Evolutionary conservation across 2,329 filamentous ascomycete genomes (phyloP), one percentile per base, ranked within the genome.

Genomic region (Claviceps sp.): DNA sequence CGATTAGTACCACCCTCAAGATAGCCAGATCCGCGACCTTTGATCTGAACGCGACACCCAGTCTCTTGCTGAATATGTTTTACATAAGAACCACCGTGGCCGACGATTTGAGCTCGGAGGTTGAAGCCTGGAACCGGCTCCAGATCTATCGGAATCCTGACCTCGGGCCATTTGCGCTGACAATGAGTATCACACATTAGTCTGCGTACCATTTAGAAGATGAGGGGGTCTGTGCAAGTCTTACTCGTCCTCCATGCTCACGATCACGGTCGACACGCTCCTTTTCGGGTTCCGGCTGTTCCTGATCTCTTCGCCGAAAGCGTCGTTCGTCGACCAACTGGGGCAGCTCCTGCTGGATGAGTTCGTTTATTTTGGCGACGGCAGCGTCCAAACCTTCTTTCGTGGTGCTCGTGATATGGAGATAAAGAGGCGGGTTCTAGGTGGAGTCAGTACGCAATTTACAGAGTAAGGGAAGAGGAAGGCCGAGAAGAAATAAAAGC

Each of bases 1-100:
- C 75, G 79, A 57, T 87, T 86, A n/a, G 89, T 94, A 37, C 85
- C 81, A 47, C 85, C 82, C 66, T 98, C 93, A 63, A 95, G 83
- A 65, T 95, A 98, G 14, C 93, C 93, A 50, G 90, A 97, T 41
- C 90, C 90, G 57, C 87, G 88, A 18, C 93, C 93, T 67, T 98
- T 98, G 72, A 98, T 98, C 67, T 98, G 93, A 26, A 98, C 93
- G 60, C 91, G 87, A 67, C 93, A 97, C 56, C 87, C 80, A 14
- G 93, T 97, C 69, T 95, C 89, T 64, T 90, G 84, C 69, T 97
- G 93, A 58, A 98, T 97, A 64, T 96, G 91, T 70, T 98, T 98
- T 55, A 98, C 93, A 64, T 97, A 96, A 44, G 88, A 86, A 55
- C 93, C 93, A 37, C 89, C 89, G 60, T 91, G 86, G 48, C 93